Evolutionary conservation across 2,329 filamentous ascomycete genomes (phyloP).

Genomic region (Mollisiaceae sp.): DNA sequence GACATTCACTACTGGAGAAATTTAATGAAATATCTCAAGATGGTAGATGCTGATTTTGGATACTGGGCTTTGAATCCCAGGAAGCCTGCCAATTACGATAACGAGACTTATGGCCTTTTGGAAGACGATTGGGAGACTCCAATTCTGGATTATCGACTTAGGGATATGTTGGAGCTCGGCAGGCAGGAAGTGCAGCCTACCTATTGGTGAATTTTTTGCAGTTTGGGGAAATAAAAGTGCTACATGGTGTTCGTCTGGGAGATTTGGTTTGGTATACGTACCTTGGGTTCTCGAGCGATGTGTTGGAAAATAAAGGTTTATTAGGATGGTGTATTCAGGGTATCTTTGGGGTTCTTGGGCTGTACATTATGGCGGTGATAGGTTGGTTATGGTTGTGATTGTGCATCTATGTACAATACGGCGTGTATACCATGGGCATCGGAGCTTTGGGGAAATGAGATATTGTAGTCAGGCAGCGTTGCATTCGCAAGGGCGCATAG

Average conservation of each 20-base stretch:
- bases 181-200: neutral
- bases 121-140: slow-evolving; percentile 69
- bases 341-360: too few species aligned
- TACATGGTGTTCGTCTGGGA: neutral
- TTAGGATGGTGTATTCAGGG: neutral
- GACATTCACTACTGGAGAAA: slow-evolving; percentile 71
- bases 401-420: too few species aligned
- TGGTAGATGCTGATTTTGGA: slow-evolving; percentile 67
- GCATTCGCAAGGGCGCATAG: too few species aligned
- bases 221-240: neutral
- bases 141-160: slow-evolving; percentile 65
- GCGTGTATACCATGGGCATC: too few species aligned
- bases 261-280: neutral
- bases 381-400: too few species aligned
- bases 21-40: slow-evolving; percentile 62
- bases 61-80: slow-evolving; percentile 74
- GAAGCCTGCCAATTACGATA: slow-evolving; percentile 62
- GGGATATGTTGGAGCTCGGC: slow-evolving; percentile 56
- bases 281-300: neutral
- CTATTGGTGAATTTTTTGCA: neutral
- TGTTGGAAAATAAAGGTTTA: neutral
- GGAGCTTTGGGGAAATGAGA: too few species aligned
- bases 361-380: too few species aligned
- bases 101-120: slow-evolving; percentile 66
- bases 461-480: too few species aligned